Conservation (phyloP, 805 yeast genomes). For the Wickerhamiella nectarea region DNA sequence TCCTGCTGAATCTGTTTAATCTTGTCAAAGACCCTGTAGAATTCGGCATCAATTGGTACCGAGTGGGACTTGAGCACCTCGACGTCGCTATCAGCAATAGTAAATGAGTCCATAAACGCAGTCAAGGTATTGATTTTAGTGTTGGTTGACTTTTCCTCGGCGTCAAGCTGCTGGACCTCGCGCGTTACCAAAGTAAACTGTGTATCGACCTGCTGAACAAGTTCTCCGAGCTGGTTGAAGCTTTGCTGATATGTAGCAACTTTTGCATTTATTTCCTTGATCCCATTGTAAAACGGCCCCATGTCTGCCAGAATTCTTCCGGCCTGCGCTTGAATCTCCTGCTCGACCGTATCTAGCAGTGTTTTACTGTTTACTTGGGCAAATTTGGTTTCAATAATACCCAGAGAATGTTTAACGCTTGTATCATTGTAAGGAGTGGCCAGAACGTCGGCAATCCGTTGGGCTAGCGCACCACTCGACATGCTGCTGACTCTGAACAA, state of each 20-base stretch:
- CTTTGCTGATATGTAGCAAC: conserved; percentile 15
- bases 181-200: conserved; percentile 20
- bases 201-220: conserved; percentile 16
- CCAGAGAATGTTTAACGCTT: conserved; percentile 16
- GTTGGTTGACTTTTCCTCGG: conserved; percentile 16
- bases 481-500: not conserved
- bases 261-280: conserved; percentile 18
- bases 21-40: conserved; percentile 45
- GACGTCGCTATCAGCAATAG: conserved; percentile 59
- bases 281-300: conserved; percentile 21
- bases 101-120: conserved; percentile 40
- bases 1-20: conserved; percentile 52
- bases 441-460: conserved; percentile 14
- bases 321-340: conserved; percentile 9
- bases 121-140: conserved; percentile 21
- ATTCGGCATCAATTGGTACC: conserved; percentile 33
- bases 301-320: conserved; percentile 25
- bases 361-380: conserved; percentile 10
- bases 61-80: conserved; percentile 32
- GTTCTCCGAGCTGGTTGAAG: conserved; percentile 17
- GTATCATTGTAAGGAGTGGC: conserved; percentile 18
- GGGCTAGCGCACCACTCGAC: conserved; percentile 6
- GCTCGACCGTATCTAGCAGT: conserved; percentile 14
- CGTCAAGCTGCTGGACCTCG: conserved; percentile 21
- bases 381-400: conserved; percentile 13